Base-by-base conservation (phyloP, 768 basidiomycete species). In the Xerocomellus amylosporus region DNA sequence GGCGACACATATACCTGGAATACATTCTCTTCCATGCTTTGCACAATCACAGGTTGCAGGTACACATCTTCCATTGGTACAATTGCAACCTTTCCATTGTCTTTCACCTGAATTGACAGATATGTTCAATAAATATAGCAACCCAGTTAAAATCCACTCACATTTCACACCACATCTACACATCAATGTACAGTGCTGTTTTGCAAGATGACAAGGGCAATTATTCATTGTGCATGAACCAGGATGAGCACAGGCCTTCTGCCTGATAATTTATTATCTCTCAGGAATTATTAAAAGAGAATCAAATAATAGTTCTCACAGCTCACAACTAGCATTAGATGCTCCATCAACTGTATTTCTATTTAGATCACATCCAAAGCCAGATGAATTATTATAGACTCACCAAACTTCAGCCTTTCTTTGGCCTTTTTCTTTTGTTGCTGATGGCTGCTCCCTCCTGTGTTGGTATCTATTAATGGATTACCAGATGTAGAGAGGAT, bases 81-180 rank as follows among this genome's bases (percentile, higher is more conserved):
- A 57, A 19, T 5, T 60, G 40, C 59, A 65, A 14, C 56, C 46
- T 49, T 49, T 33, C 46, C 53, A 59, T 14, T 58, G 55, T 47
- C 54, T 70, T 22, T 30, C 14, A 45, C 63, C 60, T 65, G 8
- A 7, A 41, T 31, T 2, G 34, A 40, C 44, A 36, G 34, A 28
- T 22, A 20, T 19, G 15, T 17, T n/a, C 0, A 39, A 31, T 19
- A 19, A 47, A 28, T 10, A 26, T 6, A 34, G 8, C 12, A 24
- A 15, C 13, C 9, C 5, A 14, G 20, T 7, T 7, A 14, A 14
- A 42, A 24, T 20, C 2, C 12, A 56, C n/a, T 24, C 13, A 81
- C 79, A 80, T 37, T 58, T 66, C 6, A 66, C 26, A 0, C 70
- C 65, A 62, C 84, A 85, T 22, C 75, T 71, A 56, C 84, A 85